phyloP scores from a whole-genome alignment of 495 filamentous ascomycete species.

The Terfezia boudieri region DNA sequence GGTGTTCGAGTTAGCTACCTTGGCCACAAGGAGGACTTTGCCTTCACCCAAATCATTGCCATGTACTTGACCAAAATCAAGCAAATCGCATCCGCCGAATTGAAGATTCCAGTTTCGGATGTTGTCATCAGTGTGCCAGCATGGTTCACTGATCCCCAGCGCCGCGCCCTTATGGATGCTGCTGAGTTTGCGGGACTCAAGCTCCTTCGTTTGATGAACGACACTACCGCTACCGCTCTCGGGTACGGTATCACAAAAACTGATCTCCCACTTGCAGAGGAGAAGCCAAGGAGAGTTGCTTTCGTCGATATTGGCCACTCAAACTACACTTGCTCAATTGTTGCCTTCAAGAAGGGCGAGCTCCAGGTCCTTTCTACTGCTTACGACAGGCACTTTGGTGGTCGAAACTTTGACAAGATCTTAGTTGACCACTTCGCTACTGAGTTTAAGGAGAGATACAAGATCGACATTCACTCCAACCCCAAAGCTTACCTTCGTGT shows the following conservation, averaged over 20 bases:
- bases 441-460: conserved; percentile 86
- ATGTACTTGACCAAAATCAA: conserved; percentile 94
- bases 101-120: conserved; percentile 85
- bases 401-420: conserved; percentile 88
- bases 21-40: conserved; percentile 84
- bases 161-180: conserved; percentile 72
- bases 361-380: conserved; percentile 81
- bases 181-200: conserved; percentile 88
- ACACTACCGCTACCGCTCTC: conserved; percentile 87
- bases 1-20: conserved; percentile 87
- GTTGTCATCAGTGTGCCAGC: conserved; percentile 82
- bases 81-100: conserved; percentile 61
- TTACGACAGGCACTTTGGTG: conserved; percentile 90
- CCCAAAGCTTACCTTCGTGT: conserved; percentile 74
- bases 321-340: conserved; percentile 83
- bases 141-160: conserved; percentile 94
- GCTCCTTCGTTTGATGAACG: conserved; percentile 84
- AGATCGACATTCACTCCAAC: conserved; percentile 73
- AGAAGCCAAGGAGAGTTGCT: conserved; percentile 78
- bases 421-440: conserved; percentile 82
- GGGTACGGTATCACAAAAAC: conserved; percentile 96
- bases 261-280: conserved; percentile 68
- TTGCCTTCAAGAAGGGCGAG: conserved; percentile 95
- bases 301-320: conserved; percentile 94
- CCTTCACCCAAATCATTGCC: conserved; percentile 69